phyloP scores from a whole-genome alignment of 768 basidiomycete species.

The Suillus variegatus region DNA sequence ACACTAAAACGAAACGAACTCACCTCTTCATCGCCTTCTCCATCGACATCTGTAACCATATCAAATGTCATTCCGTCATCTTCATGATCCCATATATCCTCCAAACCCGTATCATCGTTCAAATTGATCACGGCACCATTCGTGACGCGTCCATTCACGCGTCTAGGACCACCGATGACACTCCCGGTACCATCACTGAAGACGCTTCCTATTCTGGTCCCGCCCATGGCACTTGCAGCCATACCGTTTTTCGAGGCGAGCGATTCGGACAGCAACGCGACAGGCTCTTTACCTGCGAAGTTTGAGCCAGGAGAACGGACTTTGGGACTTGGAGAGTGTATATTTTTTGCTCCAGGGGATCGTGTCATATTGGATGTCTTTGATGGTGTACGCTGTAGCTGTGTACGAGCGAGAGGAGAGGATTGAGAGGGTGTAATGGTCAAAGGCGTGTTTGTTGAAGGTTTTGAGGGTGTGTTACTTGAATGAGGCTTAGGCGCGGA shows the following conservation, averaged over 20 bases:
- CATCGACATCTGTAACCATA: constrained; percentile 65
- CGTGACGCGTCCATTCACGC: constrained; percentile 10
- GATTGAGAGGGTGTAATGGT: constrained; percentile 23
- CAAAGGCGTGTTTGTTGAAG: constrained; percentile 21
- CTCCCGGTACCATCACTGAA: neutral
- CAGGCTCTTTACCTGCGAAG: constrained; percentile 7
- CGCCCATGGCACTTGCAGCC: neutral
- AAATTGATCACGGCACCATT: constrained; percentile 21
- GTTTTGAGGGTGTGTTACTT: constrained; percentile 31
- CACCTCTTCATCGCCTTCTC: constrained; percentile 74
- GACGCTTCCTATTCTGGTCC: neutral
- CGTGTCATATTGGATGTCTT: constrained; percentile 14
- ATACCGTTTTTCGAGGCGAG: neutral
- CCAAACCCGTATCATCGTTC: constrained; percentile 21
- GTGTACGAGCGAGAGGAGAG: constrained; percentile 13
- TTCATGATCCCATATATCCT: constrained; percentile 44
- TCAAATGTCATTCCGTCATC: constrained; percentile 65
- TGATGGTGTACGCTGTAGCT: constrained; percentile 21
- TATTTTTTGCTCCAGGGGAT: constrained; percentile 13
- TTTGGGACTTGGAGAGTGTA: constrained; percentile 4
- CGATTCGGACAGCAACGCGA: constrained; percentile 21
- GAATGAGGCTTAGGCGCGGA: constrained; percentile 39
- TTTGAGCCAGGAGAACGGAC: neutral
- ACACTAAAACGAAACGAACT: constrained; percentile 15
- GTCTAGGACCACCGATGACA: neutral